Evolutionary conservation across 179 eudicot genomes (phyloP), one percentile per base, ranked within the genome.

Genomic region (Corrigiola litoralis): DNA sequence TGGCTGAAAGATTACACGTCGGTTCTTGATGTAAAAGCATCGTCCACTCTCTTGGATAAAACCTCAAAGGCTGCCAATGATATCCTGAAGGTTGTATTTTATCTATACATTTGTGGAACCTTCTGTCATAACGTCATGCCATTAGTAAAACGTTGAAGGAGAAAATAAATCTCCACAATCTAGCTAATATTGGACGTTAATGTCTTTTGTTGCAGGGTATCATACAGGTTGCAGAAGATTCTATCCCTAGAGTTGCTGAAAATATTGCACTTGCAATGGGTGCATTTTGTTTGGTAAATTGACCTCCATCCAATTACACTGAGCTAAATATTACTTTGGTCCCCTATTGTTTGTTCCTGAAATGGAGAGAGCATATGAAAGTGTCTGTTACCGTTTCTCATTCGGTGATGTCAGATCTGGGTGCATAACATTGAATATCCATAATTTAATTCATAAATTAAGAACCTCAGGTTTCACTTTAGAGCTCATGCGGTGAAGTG

Each of bases 231-330:
- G 97, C 92, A 45, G 87, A 87, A 75, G 84, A 82, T 62, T 81
- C 95, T 23, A 75, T 95, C 45, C 99, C 99, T 53, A 81, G 96
- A 54, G 82, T 89, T 73, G 96, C 96, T 33, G 97, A 91, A 75
- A 95, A 91, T 79, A 75, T 91, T 33, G 92, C 86, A 29, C 82
- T 95, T 44, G 95, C 99, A 69, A 44, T 91, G 44, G 95, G 95
- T 64, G 96, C 99, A 18, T 78, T 82, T 74, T 91, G 99, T 70
- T 65, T 68, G 82, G 99, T 95, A 81, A 81, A 83, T 70, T 34
- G 38, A 32, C 47, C 18, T 34, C 40, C 12, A 27, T 24, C 2
- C 36, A 33, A 18, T n/a, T 29, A 65, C 32, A 18, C 23, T 21
- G 44, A 20, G 51, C 36, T 47, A 24, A 17, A 33, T 23, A 24